phyloP scores from a whole-genome alignment of 345 rosid genomes.

The Linum usitatissimum region DNA sequence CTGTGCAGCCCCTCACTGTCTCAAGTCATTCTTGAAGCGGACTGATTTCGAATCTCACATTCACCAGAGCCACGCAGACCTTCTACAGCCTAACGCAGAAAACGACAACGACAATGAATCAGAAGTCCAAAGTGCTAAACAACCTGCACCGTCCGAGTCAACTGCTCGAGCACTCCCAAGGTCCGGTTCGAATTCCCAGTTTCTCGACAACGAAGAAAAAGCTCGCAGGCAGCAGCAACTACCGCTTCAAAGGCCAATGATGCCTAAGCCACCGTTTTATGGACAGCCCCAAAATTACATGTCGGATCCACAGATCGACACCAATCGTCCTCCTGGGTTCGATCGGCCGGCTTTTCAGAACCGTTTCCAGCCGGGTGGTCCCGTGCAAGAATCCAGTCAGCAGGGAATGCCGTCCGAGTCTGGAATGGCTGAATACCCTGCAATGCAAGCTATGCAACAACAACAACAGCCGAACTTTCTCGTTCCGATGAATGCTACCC shows the following conservation, averaged over 20 bases:
- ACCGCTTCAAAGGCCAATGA: conserved; percentile 38
- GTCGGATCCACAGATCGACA: conserved; percentile 32
- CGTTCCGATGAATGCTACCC: conserved; percentile 54
- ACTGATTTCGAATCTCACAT: conserved; percentile 73
- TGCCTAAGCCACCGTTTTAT: conserved; percentile 39
- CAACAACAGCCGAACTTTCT: conserved; percentile 39
- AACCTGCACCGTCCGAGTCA: conserved; percentile 60
- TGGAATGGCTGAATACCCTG: conserved; percentile 54
- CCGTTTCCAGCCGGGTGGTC: conserved; percentile 28
- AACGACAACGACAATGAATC: conserved; percentile 67
- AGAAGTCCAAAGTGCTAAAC: conserved; percentile 60
- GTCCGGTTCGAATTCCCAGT: conserved; percentile 48
- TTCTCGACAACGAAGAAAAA: conserved; percentile 48
- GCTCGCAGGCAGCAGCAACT: conserved; percentile 49
- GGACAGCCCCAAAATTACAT: conserved; percentile 47
- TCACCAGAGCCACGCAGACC: conserved; percentile 48
- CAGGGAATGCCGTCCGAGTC: conserved; percentile 36
- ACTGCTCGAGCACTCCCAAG: conserved; percentile 51
- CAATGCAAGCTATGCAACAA: conserved; percentile 49
- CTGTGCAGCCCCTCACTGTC: conserved; percentile 99
- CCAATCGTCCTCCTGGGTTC: conserved; percentile 49
- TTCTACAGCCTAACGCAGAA: conserved; percentile 51
- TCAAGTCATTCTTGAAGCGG: conserved; percentile 77
- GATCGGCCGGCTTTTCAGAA: conserved; percentile 41
- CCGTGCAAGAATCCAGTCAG: conserved; percentile 43